phyloP scores from a whole-genome alignment of 441 rosid species.

The Iberis amara region DNA sequence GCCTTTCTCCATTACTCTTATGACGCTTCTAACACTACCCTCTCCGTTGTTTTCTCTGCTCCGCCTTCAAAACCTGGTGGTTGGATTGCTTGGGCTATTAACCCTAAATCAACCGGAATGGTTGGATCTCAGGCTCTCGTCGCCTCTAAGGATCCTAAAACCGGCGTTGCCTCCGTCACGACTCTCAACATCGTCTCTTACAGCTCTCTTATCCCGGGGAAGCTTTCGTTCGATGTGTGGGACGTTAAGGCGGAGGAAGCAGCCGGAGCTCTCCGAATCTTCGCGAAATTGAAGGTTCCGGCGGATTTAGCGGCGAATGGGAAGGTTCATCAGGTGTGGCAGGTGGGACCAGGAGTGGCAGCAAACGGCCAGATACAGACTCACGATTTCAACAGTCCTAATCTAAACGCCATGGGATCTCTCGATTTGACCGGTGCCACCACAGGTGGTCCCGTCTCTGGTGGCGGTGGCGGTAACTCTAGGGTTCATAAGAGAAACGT shows the following conservation, averaged over 20 bases:
- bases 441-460: constrained; percentile 14
- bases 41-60: constrained; percentile 38
- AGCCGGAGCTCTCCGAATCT: constrained; percentile 17
- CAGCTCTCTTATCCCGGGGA: constrained; percentile 42
- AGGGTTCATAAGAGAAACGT: constrained; percentile 47
- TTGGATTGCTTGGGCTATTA: constrained; percentile 84
- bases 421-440: constrained; percentile 34
- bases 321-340: constrained; percentile 56
- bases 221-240: constrained; percentile 44
- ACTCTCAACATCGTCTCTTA: constrained; percentile 40
- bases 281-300: constrained; percentile 24
- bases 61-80: constrained; percentile 34
- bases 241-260: constrained; percentile 36
- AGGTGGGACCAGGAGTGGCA: constrained; percentile 40
- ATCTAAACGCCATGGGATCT: constrained; percentile 34
- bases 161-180: constrained; percentile 33
- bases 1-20: constrained; percentile 24
- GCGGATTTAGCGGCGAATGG: constrained; percentile 24
- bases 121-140: constrained; percentile 66
- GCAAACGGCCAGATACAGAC: constrained; percentile 24
- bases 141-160: constrained; percentile 45
- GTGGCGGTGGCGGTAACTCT: constrained; percentile 29
- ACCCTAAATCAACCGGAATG: constrained; percentile 59
- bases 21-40: constrained; percentile 40
- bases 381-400: constrained; percentile 35